These are phyloP conservation scores for Cryptomeria japonica DNA, from an alignment of 75 land plant genomes.

Conservation along the genomic window DNA sequence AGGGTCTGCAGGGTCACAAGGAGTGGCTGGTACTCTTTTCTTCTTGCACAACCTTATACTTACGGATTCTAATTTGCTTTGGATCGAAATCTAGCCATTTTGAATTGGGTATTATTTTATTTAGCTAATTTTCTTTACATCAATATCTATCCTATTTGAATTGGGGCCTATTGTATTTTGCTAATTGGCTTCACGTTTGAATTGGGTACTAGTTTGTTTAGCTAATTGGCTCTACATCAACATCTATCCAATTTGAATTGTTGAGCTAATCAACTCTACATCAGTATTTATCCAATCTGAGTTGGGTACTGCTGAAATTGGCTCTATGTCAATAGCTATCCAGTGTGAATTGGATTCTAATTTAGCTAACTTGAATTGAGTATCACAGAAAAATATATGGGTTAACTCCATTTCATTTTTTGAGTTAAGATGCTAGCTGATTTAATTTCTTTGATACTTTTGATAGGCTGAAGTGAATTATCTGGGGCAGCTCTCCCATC, in stretches of 20 bases:
- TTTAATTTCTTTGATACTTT: background rate
- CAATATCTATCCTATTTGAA: no score
- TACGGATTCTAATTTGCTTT: background rate
- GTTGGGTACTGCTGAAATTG: background rate
- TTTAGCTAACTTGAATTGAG: no score
- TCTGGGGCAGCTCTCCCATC: conserved; percentile 65
- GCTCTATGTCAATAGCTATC: no score
- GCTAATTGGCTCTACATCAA: no score
- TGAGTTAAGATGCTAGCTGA: background rate
- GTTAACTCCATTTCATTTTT: no score
- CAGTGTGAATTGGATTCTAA: no score
- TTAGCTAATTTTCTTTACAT: background rate
- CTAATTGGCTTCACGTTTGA: no score
- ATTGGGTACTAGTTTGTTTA: no score
- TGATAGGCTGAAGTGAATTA: conserved; percentile 70
- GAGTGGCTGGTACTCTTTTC: conserved; percentile 55
- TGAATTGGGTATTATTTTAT: no score
- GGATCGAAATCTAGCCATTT: conserved; percentile 6
- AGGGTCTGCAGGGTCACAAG: conserved; percentile 62
- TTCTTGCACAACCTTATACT: background rate
- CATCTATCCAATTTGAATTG: background rate
- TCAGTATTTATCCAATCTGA: background rate
- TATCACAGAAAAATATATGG: no score
- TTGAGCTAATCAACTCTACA: no score
- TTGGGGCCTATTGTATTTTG: no score